Base-by-base conservation (phyloP, 768 basidiomycete species). In the Holtermannia corniformis region DNA sequence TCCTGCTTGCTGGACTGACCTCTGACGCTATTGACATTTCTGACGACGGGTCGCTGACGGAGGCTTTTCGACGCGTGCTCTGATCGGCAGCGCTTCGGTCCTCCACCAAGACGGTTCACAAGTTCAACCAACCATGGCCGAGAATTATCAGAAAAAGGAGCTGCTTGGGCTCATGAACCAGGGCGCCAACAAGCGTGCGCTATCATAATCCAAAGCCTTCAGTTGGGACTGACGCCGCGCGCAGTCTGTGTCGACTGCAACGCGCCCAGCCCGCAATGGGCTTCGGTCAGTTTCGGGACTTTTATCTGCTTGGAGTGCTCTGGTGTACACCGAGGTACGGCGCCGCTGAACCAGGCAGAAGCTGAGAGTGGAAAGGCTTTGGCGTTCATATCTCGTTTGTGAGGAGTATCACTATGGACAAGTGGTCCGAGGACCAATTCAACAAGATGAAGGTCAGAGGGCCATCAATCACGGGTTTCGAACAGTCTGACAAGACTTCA, bases 251-350 rank as follows among this genome's bases (percentile, higher is more conserved):
- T 79, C 13, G 90, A 93, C 68, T 95, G 90, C 64, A 72, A 75
- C 10, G 89, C 85, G 56, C 90, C 86, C n/a, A 87, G 88, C 65
- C 91, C 91, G 0, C 91, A 93, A 68, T 96, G 91, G 91, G 87
- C 88, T 4, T 67, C 65, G 41, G 69, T 75, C 42, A 63, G 61
- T 51, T 76, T 73, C 59, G 76, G 87, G 32, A 78, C 89, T 52
- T 92, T 93, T 68, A 79, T 96, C 51, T 99, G 93, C 73, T 77
- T 99, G 21, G 71, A 89, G 26, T 78, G 77, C 59, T 72, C 72
- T 12, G 76, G 76, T 22, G 67, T 88, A 3, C 70, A 72, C 50
- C 41, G 70, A 59, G 63, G 65, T 65, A 45, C 52, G 68, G 51
- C 3, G 19, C 40, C 45, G 23, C 21, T 27, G 20, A 3, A 3